Percentiles rank a stretch among this genome's conserved stretches.
These are phyloP conservation scores for Solanum raphanifolium DNA, from an alignment of 257 asterid genomes.

Conservation along the genomic window DNA sequence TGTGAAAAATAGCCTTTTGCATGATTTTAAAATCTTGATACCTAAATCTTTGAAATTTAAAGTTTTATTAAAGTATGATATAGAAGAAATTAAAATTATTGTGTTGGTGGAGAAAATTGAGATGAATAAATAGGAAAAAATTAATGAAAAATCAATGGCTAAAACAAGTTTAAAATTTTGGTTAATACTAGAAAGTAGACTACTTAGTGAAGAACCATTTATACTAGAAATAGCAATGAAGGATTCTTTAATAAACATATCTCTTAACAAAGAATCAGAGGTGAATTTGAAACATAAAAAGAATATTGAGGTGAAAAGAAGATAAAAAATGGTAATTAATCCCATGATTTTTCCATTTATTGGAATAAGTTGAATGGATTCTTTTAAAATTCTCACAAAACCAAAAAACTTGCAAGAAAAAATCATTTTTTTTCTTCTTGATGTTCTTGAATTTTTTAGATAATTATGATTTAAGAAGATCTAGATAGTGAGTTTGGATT, in stretches of 20 bases:
- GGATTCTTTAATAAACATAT: background rate
- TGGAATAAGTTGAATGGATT: conserved; percentile 23
- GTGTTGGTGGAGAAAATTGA: conserved; percentile 22
- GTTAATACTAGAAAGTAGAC: background rate
- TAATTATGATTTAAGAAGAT: background rate
- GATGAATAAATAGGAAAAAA: conserved; percentile 8
- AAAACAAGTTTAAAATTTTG: conserved; percentile 3
- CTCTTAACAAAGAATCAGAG: background rate
- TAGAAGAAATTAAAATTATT: conserved; percentile 19
- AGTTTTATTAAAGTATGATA: conserved; percentile 12
- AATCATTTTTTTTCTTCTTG: background rate
- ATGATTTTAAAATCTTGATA: conserved; percentile 8
- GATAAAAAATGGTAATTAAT: conserved; percentile 1
- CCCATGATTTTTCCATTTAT: conserved; percentile 32
- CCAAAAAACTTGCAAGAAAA: background rate
- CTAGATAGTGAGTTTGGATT: background rate
- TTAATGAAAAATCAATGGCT: conserved; percentile 7
- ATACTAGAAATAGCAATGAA: conserved; percentile 12
- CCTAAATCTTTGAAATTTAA: conserved; percentile 13
- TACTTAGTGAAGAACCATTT: background rate
- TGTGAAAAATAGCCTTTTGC: conserved; percentile 15
- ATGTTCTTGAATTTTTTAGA: background rate
- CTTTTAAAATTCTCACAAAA: conserved; percentile 12
- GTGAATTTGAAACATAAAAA: conserved; percentile 5
- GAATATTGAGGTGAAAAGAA: conserved; percentile 1